Conservation (phyloP, 495 filamentous ascomycete species). For the Emericellopsis terricola region DNA sequence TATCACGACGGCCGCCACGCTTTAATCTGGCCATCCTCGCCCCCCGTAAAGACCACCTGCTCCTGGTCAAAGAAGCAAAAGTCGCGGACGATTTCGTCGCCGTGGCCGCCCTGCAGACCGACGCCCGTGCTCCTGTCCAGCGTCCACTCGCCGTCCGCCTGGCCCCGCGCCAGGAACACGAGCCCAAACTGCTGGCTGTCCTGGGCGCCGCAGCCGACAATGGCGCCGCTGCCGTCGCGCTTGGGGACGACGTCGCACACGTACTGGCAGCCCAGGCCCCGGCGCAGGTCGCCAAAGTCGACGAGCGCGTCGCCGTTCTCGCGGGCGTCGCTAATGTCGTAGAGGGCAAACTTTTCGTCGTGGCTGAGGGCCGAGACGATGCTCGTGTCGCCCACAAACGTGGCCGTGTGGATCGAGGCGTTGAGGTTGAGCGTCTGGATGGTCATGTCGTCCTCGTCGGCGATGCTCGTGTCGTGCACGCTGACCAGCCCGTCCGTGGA, state of each 20-base stretch:
- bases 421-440: constrained; percentile 77
- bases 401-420: constrained; percentile 65
- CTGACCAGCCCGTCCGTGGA: constrained; percentile 88
- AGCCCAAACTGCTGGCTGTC: constrained; percentile 47
- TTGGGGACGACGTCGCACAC: constrained; percentile 49
- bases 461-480: constrained; percentile 54
- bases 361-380: constrained; percentile 62
- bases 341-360: constrained; percentile 65
- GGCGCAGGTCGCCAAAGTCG: constrained; percentile 61
- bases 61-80: constrained; percentile 57
- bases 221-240: constrained; percentile 33
- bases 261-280: constrained; percentile 61
- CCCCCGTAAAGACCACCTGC: constrained; percentile 53
- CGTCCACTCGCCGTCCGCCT: constrained; percentile 31
- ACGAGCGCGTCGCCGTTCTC: constrained; percentile 36
- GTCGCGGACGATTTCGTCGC: constrained; percentile 66
- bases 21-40: constrained; percentile 61
- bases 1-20: constrained; percentile 30
- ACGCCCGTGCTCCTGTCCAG: constrained; percentile 42
- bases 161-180: constrained; percentile 39
- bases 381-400: constrained; percentile 44
- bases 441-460: constrained; percentile 74
- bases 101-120: constrained; percentile 58
- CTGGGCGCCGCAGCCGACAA: constrained; percentile 41
- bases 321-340: constrained; percentile 40